Evolutionary conservation across 2,329 filamentous ascomycete genomes (phyloP), one percentile per base, ranked within the genome.

Genomic region (Exserohilum turcica): DNA sequence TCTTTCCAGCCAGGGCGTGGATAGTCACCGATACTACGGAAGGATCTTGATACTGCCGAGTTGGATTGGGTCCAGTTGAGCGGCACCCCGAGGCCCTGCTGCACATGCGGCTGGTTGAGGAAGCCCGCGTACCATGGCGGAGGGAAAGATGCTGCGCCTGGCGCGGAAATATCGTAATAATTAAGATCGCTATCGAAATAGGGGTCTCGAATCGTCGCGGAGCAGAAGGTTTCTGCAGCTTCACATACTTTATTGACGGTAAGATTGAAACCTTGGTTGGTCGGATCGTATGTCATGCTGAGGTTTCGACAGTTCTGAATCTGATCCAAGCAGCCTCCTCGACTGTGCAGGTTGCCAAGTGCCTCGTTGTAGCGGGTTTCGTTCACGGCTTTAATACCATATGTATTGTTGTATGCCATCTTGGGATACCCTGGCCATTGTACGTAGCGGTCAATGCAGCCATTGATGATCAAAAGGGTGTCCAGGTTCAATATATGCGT

Each of bases 371-470:
- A 80, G 5, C 77, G 67, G 4, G 77, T 77, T 40, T 80, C 65
- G 54, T 81, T 81, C 61, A 82, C 77, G 1, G 78, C 73, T 49
- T 80, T 61, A 33, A 86, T 76, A n/a, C 78, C 79, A 56, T 86
- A 86, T 2, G 83, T 83, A 56, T 86, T 86, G 67, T 85, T 83
- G 66, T 79, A 81, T 0, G 82, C 78, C 60, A 84, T 80, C 2
- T 74, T 60, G 1, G 80, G 76, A 59, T 82, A 83, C 7, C 72
- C 74, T 1, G 77, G 76, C 51, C 75, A 75, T 63, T 82, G 78
- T 1, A 79, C 74, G 3, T 78, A 73, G 18, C 78, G 71, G 59
- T 85, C 83, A 16, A 84, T 74, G 55, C 82, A 84, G 19, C 81
- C 82, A 53, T 85, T 85, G 52, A 84, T 79, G 53, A 86, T 81